Percentiles rank a stretch among this genome's conserved stretches.
These are phyloP conservation scores for Tilletia caries DNA, from an alignment of 1,284 basidiomycete genomes.

Conservation along the genomic window DNA sequence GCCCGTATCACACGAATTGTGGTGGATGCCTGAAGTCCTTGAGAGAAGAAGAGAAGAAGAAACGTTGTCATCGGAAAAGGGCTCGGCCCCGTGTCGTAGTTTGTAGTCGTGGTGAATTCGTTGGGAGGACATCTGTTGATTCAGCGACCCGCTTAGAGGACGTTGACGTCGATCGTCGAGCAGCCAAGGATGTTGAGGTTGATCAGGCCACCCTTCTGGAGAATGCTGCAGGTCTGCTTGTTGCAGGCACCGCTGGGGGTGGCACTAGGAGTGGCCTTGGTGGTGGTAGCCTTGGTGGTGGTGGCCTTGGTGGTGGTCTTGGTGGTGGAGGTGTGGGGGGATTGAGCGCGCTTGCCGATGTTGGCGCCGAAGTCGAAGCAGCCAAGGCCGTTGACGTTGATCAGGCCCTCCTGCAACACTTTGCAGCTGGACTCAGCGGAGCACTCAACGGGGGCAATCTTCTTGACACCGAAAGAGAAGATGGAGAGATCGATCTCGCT, in stretches of 20 bases:
- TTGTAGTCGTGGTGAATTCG: too few species aligned
- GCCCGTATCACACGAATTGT: too few species aligned
- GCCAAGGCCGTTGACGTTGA: not conserved
- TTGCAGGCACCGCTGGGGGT: not conserved
- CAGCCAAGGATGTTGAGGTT: constrained; percentile 6
- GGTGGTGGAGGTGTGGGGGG: constrained; percentile 3
- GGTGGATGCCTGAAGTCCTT: too few species aligned
- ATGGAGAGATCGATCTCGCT: not conserved
- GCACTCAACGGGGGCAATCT: not conserved
- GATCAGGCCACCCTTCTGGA: constrained; percentile 8
- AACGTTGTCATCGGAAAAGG: too few species aligned
- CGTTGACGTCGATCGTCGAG: not conserved
- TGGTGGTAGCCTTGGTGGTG: not conserved
- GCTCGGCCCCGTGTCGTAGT: too few species aligned
- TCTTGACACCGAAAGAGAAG: not conserved
- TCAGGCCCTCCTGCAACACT: not conserved
- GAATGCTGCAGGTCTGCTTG: not conserved
- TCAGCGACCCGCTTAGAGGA: not conserved
- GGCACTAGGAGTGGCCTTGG: not conserved
- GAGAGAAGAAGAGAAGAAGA: too few species aligned
- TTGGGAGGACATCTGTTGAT: too few species aligned
- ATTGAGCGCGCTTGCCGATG: not conserved
- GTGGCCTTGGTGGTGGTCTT: not conserved
- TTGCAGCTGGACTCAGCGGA: not conserved
- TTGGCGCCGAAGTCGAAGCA: not conserved